These are phyloP conservation scores for Tuber aestivum DNA, from an alignment of 495 filamentous ascomycete species.

Conservation along the genomic window DNA sequence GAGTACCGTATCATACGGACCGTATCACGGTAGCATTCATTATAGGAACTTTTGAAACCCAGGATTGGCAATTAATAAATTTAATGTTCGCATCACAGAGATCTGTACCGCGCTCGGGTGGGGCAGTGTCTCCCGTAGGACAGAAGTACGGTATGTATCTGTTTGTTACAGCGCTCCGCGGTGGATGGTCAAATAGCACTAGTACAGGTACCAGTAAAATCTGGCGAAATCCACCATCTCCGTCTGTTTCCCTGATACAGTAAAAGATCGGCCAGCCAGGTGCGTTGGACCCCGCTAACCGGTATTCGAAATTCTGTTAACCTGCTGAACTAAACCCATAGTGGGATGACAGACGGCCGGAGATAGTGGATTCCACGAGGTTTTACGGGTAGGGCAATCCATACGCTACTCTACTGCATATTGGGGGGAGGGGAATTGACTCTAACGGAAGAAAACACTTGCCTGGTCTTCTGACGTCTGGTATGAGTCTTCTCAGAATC, in stretches of 20 bases:
- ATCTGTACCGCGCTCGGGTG: not conserved
- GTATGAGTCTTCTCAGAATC: not conserved
- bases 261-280: no score
- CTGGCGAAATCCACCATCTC: no score
- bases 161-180: not conserved
- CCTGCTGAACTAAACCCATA: no score
- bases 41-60: not conserved
- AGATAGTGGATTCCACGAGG: no score
- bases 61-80: not conserved
- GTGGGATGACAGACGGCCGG: no score
- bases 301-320: no score
- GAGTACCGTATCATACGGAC: not conserved
- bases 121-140: not conserved
- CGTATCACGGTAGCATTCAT: not conserved
- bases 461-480: not conserved
- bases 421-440: no score
- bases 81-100: not conserved
- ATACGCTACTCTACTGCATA: not conserved
- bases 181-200: not conserved
- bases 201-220: no score
- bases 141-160: not conserved
- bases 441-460: not conserved
- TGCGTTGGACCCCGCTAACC: no score
- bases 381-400: not conserved
- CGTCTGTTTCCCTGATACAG: no score